A percentile compares a stretch with the other conserved stretches of the same genome.
These are phyloP conservation scores for Luffa acutangula DNA, from an alignment of 306 rosid species.

Conservation along the genomic window DNA sequence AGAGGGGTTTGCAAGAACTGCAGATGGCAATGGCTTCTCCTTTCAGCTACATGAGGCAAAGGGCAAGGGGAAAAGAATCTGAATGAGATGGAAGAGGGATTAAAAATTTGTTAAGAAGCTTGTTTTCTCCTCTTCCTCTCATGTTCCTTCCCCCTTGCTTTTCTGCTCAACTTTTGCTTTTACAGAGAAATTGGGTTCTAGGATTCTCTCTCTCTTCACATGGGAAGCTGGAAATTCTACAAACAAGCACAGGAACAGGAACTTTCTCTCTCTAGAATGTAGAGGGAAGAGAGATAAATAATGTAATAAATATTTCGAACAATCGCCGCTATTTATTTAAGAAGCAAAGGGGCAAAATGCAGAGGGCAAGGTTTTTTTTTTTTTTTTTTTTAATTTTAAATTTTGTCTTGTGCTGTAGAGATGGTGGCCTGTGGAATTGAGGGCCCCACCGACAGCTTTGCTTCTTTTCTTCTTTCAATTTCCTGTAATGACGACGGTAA, in stretches of 20 bases:
- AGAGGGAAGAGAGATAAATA: constrained; percentile 5
- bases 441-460: neutral
- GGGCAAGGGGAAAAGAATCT: constrained; percentile 10
- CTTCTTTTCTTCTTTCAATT: too few relatives aligned
- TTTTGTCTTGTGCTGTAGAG: neutral
- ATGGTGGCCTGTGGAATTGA: neutral
- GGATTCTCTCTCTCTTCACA: constrained; percentile 11
- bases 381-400: neutral
- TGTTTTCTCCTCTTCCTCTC: constrained; percentile 8
- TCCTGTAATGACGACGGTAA: neutral
- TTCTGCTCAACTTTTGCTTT: neutral
- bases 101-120: constrained; percentile 8
- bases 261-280: neutral
- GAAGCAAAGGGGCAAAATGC: neutral
- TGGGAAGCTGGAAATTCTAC: constrained; percentile 8
- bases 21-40: neutral
- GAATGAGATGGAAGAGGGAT: constrained; percentile 19
- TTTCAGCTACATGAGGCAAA: constrained; percentile 22
- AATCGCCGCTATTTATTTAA: neutral
- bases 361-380: neutral
- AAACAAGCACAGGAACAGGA: neutral
- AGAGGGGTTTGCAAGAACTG: constrained; percentile 8
- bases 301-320: neutral
- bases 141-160: constrained; percentile 12
- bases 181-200: neutral